Evolutionary conservation across 2,329 filamentous ascomycete species (phyloP).

Genomic region (Epicoccum nigrum): DNA sequence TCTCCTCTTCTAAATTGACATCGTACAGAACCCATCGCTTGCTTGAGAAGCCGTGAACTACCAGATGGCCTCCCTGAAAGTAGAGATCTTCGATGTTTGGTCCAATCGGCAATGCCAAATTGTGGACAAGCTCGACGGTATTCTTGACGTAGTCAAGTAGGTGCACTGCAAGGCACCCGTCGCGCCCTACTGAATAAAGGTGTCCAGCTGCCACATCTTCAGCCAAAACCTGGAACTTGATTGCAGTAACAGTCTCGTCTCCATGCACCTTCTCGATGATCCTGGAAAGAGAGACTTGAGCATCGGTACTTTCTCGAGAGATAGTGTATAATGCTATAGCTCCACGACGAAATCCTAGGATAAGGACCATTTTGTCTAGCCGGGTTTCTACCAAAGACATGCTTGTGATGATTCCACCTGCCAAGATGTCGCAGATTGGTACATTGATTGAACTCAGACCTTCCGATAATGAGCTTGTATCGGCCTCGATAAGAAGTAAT

Average conservation of each 20-base stretch:
- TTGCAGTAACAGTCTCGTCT: conserved; percentile 71
- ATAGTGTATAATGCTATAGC: conserved; percentile 57
- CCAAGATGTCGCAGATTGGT: conserved; percentile 36
- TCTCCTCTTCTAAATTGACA: conserved; percentile 70
- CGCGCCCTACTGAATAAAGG: conserved; percentile 75
- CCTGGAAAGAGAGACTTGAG: conserved; percentile 17
- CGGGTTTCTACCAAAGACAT: conserved; percentile 45
- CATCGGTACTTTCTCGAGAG: conserved; percentile 5
- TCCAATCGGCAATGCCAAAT: conserved; percentile 72
- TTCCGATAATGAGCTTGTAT: background rate
- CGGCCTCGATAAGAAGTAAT: conserved; percentile 32
- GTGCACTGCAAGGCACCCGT: conserved; percentile 76
- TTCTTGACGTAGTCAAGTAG: conserved; percentile 34
- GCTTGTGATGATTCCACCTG: conserved; percentile 60
- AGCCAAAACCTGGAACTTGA: conserved; percentile 50
- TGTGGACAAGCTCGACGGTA: conserved; percentile 62
- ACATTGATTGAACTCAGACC: background rate
- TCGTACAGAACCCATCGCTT: conserved; percentile 84
- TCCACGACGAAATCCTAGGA: conserved; percentile 64
- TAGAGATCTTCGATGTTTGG: conserved; percentile 77
- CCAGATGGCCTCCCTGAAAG: conserved; percentile 61
- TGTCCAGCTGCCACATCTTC: conserved; percentile 51
- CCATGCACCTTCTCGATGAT: conserved; percentile 50
- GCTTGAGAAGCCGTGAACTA: conserved; percentile 81
- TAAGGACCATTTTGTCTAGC: conserved; percentile 38